Base-by-base conservation (phyloP, 805 yeast species). In the Wickerhamomyces silvicola region DNA sequence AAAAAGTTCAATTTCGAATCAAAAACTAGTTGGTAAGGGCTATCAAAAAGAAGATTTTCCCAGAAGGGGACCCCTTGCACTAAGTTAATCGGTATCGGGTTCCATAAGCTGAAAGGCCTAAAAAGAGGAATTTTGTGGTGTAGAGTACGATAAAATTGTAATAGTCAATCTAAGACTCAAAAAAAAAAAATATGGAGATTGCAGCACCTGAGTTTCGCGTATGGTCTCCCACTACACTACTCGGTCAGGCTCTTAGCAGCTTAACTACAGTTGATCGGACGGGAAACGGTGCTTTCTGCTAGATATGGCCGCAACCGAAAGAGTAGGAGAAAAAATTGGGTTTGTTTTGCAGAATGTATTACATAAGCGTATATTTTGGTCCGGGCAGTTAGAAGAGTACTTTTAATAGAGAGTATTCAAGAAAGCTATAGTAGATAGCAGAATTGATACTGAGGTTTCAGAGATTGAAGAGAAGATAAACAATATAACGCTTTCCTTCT, bases 1-100 rank as follows among this genome's bases (percentile, higher is more conserved):
- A 20, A 31, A 37, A 37, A 36, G 31, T 14, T 12, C 18, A 29
- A 22, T 17, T n/a, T 25, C n/a, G 10, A 23, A 4, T 5, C 21
- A n/a, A 12, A 16, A 23, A 22, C n/a, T 7, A 22, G 13, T 11
- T 13, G 17, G 14, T 18, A 33, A 24, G 18, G 16, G 11, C n/a
- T 31, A 35, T 39, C n/a, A 43, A 46, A 48, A 39, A 43, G 45
- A 40, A 43, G 57, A 52, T 62, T 60, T 53, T 54, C 74, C 61
- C 67, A 53, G n/a, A n/a, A n/a, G n/a, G n/a, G n/a, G n/a, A n/a
- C n/a, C n/a, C n/a, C n/a, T n/a, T n/a, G n/a, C n/a, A n/a, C 51
- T 59, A 60, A 71, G 66, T 60, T 70, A 71, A 70, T 70, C 77
- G 77, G 77, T 70, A 70, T 70, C 77, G 77, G 68, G 77, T 70